Conservation (phyloP, 257 asterid genomes). For the Hygrophila difformis region DNA sequence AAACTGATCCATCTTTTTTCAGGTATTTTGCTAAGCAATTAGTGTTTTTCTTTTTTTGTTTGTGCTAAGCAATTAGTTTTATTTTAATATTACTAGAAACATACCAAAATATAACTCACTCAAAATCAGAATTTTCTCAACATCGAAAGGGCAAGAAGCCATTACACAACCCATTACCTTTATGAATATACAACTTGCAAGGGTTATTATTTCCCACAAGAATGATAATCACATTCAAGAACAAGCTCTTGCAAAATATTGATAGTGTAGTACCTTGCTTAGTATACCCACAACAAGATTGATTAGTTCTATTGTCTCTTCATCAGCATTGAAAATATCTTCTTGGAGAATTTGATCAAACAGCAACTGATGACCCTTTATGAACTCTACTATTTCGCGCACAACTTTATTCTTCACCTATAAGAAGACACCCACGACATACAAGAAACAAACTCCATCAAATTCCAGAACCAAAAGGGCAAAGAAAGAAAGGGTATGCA, state of each 20-base stretch:
- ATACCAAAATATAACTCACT: no score
- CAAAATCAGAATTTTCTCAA: no score
- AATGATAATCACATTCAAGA: no score
- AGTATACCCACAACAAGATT: slow-evolving; percentile 76
- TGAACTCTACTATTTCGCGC: slow-evolving; percentile 74
- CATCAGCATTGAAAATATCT: slow-evolving; percentile 70
- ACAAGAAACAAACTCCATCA: neutral
- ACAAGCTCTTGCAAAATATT: no score
- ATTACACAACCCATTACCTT: neutral
- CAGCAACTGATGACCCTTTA: slow-evolving; percentile 66
- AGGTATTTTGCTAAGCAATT: no score
- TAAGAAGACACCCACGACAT: slow-evolving; percentile 4
- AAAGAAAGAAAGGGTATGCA: neutral
- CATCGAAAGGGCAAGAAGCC: no score
- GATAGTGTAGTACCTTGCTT: slow-evolving; percentile 52
- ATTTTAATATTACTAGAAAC: no score
- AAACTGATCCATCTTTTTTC: no score
- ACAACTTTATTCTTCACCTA: slow-evolving; percentile 92
- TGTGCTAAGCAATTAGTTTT: no score
- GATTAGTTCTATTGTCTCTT: slow-evolving; percentile 61
- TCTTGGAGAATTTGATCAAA: slow-evolving; percentile 85
- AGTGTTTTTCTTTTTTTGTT: no score
- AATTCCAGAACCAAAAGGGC: slow-evolving; percentile 3
- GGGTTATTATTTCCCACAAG: no score
- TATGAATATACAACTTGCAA: neutral